Percentiles rank a stretch among this genome's conserved stretches.
Conservation (phyloP, 306 rosid species). For the Sphenostylis stenocarpa region DNA sequence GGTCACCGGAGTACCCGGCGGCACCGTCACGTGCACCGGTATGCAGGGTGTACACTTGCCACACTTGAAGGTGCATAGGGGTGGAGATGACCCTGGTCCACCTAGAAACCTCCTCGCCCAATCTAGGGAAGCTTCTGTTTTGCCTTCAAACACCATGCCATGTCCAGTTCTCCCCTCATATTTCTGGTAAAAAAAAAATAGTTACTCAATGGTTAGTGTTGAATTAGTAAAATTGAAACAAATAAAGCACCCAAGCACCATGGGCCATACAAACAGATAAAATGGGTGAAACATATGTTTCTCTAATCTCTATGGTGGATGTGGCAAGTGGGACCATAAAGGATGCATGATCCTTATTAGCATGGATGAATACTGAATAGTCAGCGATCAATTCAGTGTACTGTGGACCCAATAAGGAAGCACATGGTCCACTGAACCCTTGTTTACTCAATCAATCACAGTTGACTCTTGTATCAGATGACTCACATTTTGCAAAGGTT, state of each 20-base stretch:
- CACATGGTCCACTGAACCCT: conserved; percentile 36
- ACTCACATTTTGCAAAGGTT: conserved; percentile 21
- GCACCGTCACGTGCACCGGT: conserved; percentile 90
- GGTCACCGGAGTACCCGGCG: conserved; percentile 85
- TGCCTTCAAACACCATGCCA: neutral
- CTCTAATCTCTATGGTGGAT: neutral
- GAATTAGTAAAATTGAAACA: neutral
- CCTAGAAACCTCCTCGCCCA: conserved; percentile 56
- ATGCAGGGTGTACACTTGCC: conserved; percentile 77
- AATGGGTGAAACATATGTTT: neutral
- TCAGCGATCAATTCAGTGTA: conserved; percentile 7
- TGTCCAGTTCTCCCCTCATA: conserved; percentile 18
- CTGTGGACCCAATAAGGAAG: conserved; percentile 17
- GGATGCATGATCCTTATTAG: neutral
- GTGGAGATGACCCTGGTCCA: conserved; percentile 83
- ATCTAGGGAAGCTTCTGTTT: neutral
- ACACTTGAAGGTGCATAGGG: conserved; percentile 73
- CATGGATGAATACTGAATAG: conserved; percentile 16
- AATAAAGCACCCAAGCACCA: neutral
- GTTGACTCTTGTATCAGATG: conserved; percentile 16
- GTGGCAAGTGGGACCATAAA: neutral
- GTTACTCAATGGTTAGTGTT: neutral
- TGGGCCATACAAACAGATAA: neutral
- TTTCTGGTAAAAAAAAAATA: conserved; percentile 31
- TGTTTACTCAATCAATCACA: conserved; percentile 18